Evolutionary conservation across 139 green algal genomes (phyloP).

Genomic region (Chlamydomonas urium): DNA sequence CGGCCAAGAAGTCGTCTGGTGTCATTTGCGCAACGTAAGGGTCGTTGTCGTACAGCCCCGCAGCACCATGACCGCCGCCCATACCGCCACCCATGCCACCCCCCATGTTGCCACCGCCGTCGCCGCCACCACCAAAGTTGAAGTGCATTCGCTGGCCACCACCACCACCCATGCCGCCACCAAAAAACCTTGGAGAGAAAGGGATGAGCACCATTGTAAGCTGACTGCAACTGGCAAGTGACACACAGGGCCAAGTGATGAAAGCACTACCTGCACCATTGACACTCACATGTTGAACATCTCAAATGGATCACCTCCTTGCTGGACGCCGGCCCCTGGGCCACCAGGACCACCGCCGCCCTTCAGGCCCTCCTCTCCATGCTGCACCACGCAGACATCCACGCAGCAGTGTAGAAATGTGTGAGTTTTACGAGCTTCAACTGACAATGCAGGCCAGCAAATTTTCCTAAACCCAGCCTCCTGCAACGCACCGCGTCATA

Average conservation of each 20-base stretch:
- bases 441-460: too few species aligned
- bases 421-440: neutral
- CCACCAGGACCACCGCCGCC: slow-evolving; percentile 27
- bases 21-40: slow-evolving; percentile 44
- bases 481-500: slow-evolving; percentile 77
- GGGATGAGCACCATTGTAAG: neutral
- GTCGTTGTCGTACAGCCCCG: slow-evolving; percentile 49
- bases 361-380: slow-evolving; percentile 71
- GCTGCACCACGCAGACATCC: slow-evolving; percentile 25
- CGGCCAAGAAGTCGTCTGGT: slow-evolving; percentile 48
- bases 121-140: slow-evolving; percentile 1
- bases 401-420: neutral
- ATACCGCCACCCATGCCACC: slow-evolving; percentile 18
- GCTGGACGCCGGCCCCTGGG: slow-evolving; percentile 9
- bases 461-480: too few species aligned
- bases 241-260: neutral
- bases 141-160: slow-evolving; percentile 17
- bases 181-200: slow-evolving; percentile 52
- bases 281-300: slow-evolving; percentile 17
- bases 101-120: slow-evolving; percentile 15
- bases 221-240: neutral
- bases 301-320: slow-evolving; percentile 5
- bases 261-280: slow-evolving; percentile 10
- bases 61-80: slow-evolving; percentile 12
- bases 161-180: slow-evolving; percentile 29